A percentile compares a stretch with the other conserved stretches of the same genome.
Conservation (phyloP, 2,329 filamentous ascomycete genomes). For the Curvularia sp. region DNA sequence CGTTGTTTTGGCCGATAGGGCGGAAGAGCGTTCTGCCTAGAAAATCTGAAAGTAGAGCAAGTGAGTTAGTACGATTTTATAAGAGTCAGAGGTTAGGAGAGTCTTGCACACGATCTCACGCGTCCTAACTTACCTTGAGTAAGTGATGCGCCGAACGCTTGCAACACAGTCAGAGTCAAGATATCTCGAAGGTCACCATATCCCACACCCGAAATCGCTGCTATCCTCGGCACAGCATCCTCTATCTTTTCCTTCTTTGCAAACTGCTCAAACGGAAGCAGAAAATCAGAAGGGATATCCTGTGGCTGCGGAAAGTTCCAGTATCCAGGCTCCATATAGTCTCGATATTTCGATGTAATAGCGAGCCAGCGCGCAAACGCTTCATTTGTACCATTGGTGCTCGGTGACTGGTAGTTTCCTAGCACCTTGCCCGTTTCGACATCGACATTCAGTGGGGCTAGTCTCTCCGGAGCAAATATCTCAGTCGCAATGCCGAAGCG, state of each 20-base stretch:
- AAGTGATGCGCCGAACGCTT: slow-evolving; percentile 31
- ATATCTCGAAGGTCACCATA: slow-evolving; percentile 27
- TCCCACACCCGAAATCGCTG: slow-evolving; percentile 29
- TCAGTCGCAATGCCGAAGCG: slow-evolving; percentile 50
- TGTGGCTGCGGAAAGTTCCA: slow-evolving; percentile 42
- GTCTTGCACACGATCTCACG: not conserved
- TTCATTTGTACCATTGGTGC: slow-evolving; percentile 21
- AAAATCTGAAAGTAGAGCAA: slow-evolving; percentile 1
- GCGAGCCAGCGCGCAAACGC: slow-evolving; percentile 28
- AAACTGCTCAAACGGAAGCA: slow-evolving; percentile 59
- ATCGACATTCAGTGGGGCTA: slow-evolving; percentile 37
- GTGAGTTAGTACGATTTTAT: no score
- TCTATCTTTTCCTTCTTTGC: slow-evolving; percentile 52
- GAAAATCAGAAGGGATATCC: slow-evolving; percentile 56
- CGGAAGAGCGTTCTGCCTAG: slow-evolving; percentile 16
- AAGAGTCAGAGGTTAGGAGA: not conserved
- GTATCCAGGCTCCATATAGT: slow-evolving; percentile 28
- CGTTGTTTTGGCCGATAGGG: slow-evolving; percentile 26
- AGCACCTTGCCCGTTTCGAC: slow-evolving; percentile 39
- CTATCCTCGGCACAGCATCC: slow-evolving; percentile 27
- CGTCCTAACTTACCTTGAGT: slow-evolving; percentile 10
- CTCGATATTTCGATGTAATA: slow-evolving; percentile 28
- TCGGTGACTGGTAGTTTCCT: slow-evolving; percentile 24
- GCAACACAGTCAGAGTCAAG: slow-evolving; percentile 26
- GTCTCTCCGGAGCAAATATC: slow-evolving; percentile 9